Percentiles rank a stretch among this genome's conserved stretches.
phyloP scores from a whole-genome alignment of 139 green algal species.

The Volvox africanus region DNA sequence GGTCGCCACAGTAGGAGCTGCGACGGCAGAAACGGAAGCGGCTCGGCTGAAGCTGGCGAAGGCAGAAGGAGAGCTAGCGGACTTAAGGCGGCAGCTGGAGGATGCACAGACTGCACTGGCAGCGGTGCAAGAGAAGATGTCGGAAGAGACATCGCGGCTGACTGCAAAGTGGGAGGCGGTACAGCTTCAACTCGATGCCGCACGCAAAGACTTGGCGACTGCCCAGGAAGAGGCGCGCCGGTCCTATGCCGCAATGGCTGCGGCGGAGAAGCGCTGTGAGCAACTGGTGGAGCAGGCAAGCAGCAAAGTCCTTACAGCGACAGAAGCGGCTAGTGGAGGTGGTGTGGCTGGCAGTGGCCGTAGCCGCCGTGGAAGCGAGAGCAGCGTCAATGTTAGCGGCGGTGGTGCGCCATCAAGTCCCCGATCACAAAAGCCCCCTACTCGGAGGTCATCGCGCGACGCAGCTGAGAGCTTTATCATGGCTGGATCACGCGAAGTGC shows the following conservation, averaged over 20 bases:
- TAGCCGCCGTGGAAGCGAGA: background rate
- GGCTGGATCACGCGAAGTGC: background rate
- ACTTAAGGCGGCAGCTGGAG: background rate
- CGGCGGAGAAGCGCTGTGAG: background rate
- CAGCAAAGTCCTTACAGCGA: background rate
- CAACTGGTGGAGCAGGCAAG: constrained; percentile 19
- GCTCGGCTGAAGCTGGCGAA: background rate
- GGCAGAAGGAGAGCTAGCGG: background rate
- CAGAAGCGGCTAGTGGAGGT: background rate
- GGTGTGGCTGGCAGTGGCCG: background rate
- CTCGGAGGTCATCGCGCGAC: background rate
- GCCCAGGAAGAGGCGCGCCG: background rate
- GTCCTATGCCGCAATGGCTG: background rate
- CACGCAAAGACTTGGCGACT: background rate
- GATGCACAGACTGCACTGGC: constrained; percentile 7
- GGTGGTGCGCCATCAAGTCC: background rate
- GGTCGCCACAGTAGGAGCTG: background rate
- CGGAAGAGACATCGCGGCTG: background rate
- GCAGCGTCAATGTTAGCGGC: background rate
- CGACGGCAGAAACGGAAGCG: background rate
- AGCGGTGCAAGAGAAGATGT: background rate
- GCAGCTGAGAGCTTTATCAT: background rate
- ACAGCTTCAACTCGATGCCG: background rate
- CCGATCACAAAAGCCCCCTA: no score
- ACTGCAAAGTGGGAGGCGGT: background rate